A percentile compares a stretch with the other conserved stretches of the same genome.
Evolutionary conservation across 164 flowering plant genomes (phyloP).

Genomic region (Stephania japonica): DNA sequence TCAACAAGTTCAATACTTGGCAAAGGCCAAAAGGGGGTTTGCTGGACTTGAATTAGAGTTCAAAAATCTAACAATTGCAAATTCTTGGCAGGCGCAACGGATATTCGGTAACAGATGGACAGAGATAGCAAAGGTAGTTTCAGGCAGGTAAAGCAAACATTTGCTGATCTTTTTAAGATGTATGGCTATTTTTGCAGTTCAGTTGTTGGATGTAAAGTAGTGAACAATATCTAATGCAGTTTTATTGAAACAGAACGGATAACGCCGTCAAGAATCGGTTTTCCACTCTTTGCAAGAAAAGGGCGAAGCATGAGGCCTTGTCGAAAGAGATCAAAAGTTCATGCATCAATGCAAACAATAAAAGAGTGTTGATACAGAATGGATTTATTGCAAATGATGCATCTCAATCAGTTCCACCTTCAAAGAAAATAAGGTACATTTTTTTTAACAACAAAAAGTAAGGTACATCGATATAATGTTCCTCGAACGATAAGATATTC

Average conservation of each 20-base stretch:
- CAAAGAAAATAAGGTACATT: slow-evolving; percentile 62
- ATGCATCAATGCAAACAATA: slow-evolving; percentile 51
- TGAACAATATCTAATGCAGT: background rate
- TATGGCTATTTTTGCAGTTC: background rate
- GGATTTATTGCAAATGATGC: slow-evolving; percentile 29
- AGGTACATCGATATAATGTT: slow-evolving; percentile 38
- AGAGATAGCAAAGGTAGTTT: slow-evolving; percentile 95
- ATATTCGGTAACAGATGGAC: slow-evolving; percentile 97
- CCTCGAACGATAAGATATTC: background rate
- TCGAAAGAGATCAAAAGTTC: slow-evolving; percentile 61
- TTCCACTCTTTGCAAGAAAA: slow-evolving; percentile 86
- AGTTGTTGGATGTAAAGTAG: slow-evolving; percentile 2
- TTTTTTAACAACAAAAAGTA: slow-evolving; percentile 30
- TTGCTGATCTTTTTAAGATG: background rate
- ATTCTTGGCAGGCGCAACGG: slow-evolving; percentile 74
- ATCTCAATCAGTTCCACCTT: slow-evolving; percentile 28
- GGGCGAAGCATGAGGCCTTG: slow-evolving; percentile 71
- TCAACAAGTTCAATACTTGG: background rate
- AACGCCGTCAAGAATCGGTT: slow-evolving; percentile 98
- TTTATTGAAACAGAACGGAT: slow-evolving; percentile 67
- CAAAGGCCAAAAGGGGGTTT: background rate
- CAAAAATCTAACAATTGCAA: slow-evolving; percentile 11
- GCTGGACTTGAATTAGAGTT: background rate
- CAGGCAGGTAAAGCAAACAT: slow-evolving; percentile 71
- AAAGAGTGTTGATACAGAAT: slow-evolving; percentile 43